phyloP scores from a whole-genome alignment of 805 yeast species.

The Grigorovia transvaalensis region DNA sequence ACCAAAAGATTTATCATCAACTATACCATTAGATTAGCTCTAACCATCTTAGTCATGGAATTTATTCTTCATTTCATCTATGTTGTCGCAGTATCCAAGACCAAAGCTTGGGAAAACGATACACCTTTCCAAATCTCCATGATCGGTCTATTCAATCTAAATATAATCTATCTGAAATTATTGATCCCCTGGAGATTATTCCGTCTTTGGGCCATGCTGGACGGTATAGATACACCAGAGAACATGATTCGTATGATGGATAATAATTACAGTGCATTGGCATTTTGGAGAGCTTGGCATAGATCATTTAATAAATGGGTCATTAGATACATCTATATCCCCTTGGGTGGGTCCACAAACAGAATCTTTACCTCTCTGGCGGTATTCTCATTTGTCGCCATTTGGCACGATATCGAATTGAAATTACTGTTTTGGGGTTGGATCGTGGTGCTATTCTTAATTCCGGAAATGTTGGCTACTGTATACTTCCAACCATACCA shows the following conservation, averaged over 20 bases:
- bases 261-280: conserved; percentile 82
- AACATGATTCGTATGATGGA: conserved; percentile 95
- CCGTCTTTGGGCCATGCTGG: conserved; percentile 86
- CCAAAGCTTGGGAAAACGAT: conserved; percentile 82
- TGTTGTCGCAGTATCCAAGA: conserved; percentile 85
- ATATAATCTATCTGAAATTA: conserved; percentile 85
- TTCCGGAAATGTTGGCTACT: conserved; percentile 74
- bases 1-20: conserved; percentile 39
- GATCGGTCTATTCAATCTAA: conserved; percentile 86
- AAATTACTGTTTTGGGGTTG: conserved; percentile 90
- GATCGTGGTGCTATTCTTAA: conserved; percentile 73
- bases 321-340: conserved; percentile 77
- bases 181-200: conserved; percentile 94
- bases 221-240: conserved; percentile 92
- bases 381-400: conserved; percentile 89
- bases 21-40: conserved; percentile 57
- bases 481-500: conserved; percentile 31
- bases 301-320: conserved; percentile 88
- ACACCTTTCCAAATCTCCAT: conserved; percentile 89
- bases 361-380: conserved; percentile 68
- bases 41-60: conserved; percentile 84
- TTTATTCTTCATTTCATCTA: conserved; percentile 76
- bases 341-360: conserved; percentile 73
- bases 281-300: conserved; percentile 99
- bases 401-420: conserved; percentile 96